Evolutionary conservation across 768 basidiomycete species (phyloP).

Genomic region (Lactarius deliciosus): DNA sequence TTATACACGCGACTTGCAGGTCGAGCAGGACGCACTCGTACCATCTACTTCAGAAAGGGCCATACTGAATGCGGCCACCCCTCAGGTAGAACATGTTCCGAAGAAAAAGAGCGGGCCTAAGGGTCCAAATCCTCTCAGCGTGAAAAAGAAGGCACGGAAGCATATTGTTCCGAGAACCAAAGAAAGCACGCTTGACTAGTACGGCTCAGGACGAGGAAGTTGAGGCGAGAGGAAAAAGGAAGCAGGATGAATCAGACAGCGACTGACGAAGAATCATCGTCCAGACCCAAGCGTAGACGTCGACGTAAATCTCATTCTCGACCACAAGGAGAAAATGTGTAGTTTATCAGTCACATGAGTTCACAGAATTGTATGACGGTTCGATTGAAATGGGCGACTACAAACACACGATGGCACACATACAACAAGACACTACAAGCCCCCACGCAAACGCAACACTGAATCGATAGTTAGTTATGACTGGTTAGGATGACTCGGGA

Average conservation of each 20-base stretch:
- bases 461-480: constrained; percentile 17
- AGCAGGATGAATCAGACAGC: constrained; percentile 30
- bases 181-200: constrained; percentile 25
- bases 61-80: constrained; percentile 39
- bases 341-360: background rate
- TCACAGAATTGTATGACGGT: background rate
- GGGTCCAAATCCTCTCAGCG: constrained; percentile 88
- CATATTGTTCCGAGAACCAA: constrained; percentile 34
- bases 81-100: constrained; percentile 41
- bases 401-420: constrained; percentile 11
- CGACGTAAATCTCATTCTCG: constrained; percentile 26
- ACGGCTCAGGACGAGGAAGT: constrained; percentile 21
- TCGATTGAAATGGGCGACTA: background rate
- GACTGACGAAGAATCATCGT: constrained; percentile 20
- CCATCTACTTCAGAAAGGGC: constrained; percentile 51
- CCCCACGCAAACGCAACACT: constrained; percentile 72
- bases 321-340: background rate
- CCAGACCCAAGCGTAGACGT: constrained; percentile 34
- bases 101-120: constrained; percentile 72
- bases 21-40: constrained; percentile 60
- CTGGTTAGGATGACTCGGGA: background rate
- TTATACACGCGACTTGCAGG: constrained; percentile 40
- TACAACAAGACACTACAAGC: constrained; percentile 42
- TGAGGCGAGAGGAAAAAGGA: constrained; percentile 35
- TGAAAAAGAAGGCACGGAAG: constrained; percentile 69